Evolutionary conservation across 768 basidiomycete genomes (phyloP).

Genomic region (Russula brevipes): DNA sequence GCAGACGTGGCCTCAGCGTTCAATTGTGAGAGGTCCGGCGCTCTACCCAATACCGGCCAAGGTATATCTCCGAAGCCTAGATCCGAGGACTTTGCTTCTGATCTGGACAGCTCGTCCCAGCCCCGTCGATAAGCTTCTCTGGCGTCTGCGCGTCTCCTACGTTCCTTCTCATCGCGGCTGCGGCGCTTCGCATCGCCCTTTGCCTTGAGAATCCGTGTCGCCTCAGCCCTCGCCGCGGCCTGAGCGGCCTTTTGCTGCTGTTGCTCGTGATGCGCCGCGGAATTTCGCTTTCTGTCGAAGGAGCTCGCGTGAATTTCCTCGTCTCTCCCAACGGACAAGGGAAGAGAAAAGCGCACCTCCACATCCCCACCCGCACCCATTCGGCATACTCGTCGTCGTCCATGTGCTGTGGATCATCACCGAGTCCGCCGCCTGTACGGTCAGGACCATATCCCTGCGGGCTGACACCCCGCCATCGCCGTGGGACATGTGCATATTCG

Average conservation of each 20-base stretch:
- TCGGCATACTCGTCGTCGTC: conserved; percentile 86
- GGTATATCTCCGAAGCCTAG: conserved; percentile 52
- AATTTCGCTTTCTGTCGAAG: conserved; percentile 55
- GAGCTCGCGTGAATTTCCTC: not conserved
- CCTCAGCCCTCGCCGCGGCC: conserved; percentile 53
- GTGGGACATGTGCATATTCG: conserved; percentile 65
- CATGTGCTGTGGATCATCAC: conserved; percentile 47
- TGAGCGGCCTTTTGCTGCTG: conserved; percentile 49
- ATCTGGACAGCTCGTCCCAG: conserved; percentile 43
- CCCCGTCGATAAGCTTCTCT: conserved; percentile 51
- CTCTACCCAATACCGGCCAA: conserved; percentile 47
- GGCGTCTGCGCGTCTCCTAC: conserved; percentile 40
- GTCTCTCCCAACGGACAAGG: not conserved
- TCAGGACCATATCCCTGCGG: conserved; percentile 41
- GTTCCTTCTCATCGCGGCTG: conserved; percentile 46
- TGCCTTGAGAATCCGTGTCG: conserved; percentile 43
- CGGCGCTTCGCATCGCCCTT: conserved; percentile 49
- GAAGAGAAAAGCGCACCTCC: conserved; percentile 44
- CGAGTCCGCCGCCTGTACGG: conserved; percentile 26
- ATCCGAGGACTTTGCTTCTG: conserved; percentile 26
- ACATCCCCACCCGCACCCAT: conserved; percentile 85
- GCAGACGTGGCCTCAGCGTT: conserved; percentile 39
- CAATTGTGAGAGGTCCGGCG: conserved; percentile 32
- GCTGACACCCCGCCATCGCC: conserved; percentile 54
- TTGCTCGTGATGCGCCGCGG: conserved; percentile 59